These are phyloP conservation scores for Sporothrix humicola DNA, from an alignment of 2,329 filamentous ascomycete species.

Conservation along the genomic window DNA sequence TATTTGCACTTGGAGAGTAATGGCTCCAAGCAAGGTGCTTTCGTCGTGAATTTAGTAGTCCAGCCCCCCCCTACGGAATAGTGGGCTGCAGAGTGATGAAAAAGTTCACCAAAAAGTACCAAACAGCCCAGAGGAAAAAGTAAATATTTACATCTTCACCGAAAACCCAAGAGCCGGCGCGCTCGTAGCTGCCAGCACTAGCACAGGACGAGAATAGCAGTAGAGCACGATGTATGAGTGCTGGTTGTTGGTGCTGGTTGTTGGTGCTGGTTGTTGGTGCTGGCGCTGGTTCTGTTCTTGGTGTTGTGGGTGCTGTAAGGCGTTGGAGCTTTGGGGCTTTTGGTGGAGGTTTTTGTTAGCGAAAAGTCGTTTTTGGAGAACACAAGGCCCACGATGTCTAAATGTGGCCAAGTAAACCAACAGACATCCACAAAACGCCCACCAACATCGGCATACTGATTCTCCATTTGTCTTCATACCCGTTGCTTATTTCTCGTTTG, in stretches of 20 bases:
- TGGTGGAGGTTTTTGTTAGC: no score
- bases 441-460: background rate
- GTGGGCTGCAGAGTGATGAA: background rate
- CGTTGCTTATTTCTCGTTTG: background rate
- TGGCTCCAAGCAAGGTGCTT: constrained; percentile 13
- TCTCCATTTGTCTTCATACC: background rate
- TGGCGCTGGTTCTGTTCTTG: background rate
- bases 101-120: no score
- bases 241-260: background rate
- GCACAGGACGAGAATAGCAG: background rate
- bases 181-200: background rate
- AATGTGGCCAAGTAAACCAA: background rate
- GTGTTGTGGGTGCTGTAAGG: no score
- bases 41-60: background rate
- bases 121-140: no score
- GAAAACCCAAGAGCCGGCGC: background rate
- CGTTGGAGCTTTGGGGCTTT: no score
- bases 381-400: background rate
- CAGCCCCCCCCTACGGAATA: background rate
- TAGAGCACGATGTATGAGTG: no score
- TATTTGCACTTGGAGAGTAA: background rate
- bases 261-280: background rate
- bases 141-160: background rate
- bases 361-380: background rate
- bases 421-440: background rate